Evolutionary conservation across 768 basidiomycete genomes (phyloP).

Genomic region (Tylopilus plumbeoviolaceoides): DNA sequence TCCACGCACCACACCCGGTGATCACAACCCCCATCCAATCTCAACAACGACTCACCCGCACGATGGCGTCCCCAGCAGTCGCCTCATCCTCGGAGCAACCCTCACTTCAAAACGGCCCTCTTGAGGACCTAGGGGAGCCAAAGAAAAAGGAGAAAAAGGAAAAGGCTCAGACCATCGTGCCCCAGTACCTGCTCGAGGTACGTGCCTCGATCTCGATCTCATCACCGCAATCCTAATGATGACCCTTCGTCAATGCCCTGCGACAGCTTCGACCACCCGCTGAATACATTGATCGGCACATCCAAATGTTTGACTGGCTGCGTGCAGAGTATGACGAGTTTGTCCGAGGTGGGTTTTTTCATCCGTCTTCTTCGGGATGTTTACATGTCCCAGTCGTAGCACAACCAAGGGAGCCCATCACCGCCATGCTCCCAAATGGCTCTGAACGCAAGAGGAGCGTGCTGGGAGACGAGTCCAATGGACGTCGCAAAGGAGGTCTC

Average conservation of each 20-base stretch:
- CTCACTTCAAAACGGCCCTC: constrained; percentile 41
- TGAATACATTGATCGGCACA: constrained; percentile 82
- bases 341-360: no score
- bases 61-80: constrained; percentile 49
- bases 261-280: constrained; percentile 78
- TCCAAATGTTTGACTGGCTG: constrained; percentile 84
- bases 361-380: not conserved
- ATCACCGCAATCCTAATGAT: not conserved
- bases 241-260: not conserved
- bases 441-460: constrained; percentile 74
- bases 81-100: constrained; percentile 54
- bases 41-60: constrained; percentile 9
- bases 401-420: constrained; percentile 81
- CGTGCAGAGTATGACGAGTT: constrained; percentile 81
- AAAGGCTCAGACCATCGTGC: constrained; percentile 28
- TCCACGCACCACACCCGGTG: no score
- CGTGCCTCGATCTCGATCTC: not conserved
- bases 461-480: constrained; percentile 97
- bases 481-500: constrained; percentile 85
- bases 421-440: constrained; percentile 82
- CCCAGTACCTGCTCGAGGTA: constrained; percentile 65
- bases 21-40: not conserved
- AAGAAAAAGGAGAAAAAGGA: constrained; percentile 39
- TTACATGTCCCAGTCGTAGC: constrained; percentile 26
- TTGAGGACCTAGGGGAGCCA: constrained; percentile 33